Percentiles rank a stretch among this genome's conserved stretches.
These are phyloP conservation scores for Salvia hispanica DNA, from an alignment of 257 asterid genomes.

Conservation along the genomic window DNA sequence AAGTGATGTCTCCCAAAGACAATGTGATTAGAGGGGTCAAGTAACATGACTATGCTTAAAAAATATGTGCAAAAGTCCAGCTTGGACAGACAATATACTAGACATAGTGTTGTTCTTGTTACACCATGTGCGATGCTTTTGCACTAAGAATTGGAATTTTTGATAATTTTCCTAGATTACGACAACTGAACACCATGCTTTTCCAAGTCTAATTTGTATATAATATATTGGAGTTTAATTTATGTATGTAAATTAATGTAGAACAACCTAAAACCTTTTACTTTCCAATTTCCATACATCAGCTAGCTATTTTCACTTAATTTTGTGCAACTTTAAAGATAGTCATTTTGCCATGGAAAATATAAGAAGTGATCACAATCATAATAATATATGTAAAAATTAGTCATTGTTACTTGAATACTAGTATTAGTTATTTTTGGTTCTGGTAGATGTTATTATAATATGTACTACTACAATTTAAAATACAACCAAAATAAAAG, in stretches of 20 bases:
- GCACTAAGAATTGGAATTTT: constrained; percentile 16
- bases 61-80: constrained; percentile 16
- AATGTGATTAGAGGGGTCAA: constrained; percentile 42
- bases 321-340: too few species aligned
- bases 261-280: background rate
- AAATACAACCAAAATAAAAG: too few species aligned
- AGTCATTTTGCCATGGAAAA: too few species aligned
- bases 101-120: background rate
- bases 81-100: constrained; percentile 20
- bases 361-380: too few species aligned
- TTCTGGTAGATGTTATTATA: too few species aligned
- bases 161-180: background rate
- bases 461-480: too few species aligned
- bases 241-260: background rate
- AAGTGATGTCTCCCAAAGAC: constrained; percentile 25
- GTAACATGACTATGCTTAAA: constrained; percentile 41
- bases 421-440: too few species aligned
- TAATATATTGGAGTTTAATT: background rate
- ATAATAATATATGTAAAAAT: too few species aligned
- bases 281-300: too few species aligned
- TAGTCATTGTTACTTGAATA: too few species aligned
- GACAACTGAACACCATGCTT: background rate
- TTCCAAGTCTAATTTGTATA: background rate
- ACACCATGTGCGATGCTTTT: constrained; percentile 37
- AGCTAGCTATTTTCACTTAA: too few species aligned